Evolutionary conservation across 345 rosid species (phyloP), one percentile per base, ranked within the genome.

Genomic region (Brassica nigra): DNA sequence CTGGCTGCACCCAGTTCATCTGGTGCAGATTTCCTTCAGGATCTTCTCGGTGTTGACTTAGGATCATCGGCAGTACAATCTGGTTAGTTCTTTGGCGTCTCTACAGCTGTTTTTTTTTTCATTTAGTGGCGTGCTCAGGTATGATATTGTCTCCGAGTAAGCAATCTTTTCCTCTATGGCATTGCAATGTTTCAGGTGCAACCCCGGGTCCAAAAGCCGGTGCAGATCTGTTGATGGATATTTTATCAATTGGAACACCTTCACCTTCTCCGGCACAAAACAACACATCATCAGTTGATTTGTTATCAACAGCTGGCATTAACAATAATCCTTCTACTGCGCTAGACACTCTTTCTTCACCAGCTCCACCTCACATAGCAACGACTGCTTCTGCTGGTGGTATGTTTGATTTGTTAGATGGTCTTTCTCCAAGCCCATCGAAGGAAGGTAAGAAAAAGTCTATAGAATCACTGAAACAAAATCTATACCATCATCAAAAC

Each of bases 41-140:
- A 95, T 85, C 97, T 95, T 82, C 95, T 95, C 12, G 92, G 96
- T 80, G 89, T 87, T 81, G 99, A 91, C 82, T 73, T 92, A 72
- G 73, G 89, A 59, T 77, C 92, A 34, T 80, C 90, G 8, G 62
- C 95, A 73, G 75, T 79, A 42, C 86, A 85, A 71, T 74, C 89
- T 73, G 94, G 99, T 95, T 70, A 80, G 96, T 85, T 74, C 72
- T 78, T 34, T 74, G 36, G 59, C 71, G 16, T 29, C 20, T 62
- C 52, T 12, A 39, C 49, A 68, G 49, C 28, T 61, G 4, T 29
- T 79, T 1, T 54, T 12, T 54, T 28, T 28, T 47, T 68, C 36
- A 34, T 68, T 28, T 34, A 6, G 12, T 31, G 49, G 52, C 16
- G 18, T 68, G 36, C 36, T 63, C 75, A 54, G 18, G 23, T 70